phyloP scores from a whole-genome alignment of 306 rosid species.

The Pyrus bretschneideri region DNA sequence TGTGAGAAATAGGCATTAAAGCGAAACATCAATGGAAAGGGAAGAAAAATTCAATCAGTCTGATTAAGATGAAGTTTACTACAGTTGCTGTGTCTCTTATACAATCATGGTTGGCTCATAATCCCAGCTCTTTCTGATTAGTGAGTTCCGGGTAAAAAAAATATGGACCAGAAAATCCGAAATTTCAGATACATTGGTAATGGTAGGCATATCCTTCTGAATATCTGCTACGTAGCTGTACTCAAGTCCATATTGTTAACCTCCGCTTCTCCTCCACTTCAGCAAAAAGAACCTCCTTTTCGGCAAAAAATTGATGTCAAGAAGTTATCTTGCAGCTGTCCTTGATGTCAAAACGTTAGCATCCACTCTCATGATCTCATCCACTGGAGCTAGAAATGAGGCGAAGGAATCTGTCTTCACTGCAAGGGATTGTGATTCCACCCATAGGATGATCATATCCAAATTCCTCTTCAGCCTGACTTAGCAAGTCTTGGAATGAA shows the following conservation, averaged over 20 bases:
- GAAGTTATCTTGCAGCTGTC: background rate
- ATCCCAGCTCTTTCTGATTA: background rate
- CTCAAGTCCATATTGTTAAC: background rate
- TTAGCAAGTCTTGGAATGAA: constrained; percentile 23
- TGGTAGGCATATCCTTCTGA: background rate
- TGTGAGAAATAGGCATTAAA: background rate
- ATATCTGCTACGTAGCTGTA: background rate
- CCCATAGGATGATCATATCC: constrained; percentile 33
- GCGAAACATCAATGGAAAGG: background rate
- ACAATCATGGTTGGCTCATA: too few species aligned
- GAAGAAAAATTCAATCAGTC: background rate
- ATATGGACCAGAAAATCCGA: background rate
- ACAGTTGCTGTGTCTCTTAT: background rate
- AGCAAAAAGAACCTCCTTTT: too few species aligned
- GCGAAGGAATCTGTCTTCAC: constrained; percentile 13
- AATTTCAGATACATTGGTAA: background rate
- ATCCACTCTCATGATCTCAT: background rate
- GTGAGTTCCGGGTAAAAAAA: background rate
- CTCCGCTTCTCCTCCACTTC: background rate
- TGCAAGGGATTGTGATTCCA: constrained; percentile 29
- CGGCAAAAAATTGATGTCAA: background rate
- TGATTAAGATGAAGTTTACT: background rate
- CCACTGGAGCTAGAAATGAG: background rate
- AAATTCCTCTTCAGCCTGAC: constrained; percentile 33
- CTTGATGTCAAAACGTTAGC: background rate